Conservation (phyloP, 2,329 filamentous ascomycete genomes). For the Diaporthe longicolla region DNA sequence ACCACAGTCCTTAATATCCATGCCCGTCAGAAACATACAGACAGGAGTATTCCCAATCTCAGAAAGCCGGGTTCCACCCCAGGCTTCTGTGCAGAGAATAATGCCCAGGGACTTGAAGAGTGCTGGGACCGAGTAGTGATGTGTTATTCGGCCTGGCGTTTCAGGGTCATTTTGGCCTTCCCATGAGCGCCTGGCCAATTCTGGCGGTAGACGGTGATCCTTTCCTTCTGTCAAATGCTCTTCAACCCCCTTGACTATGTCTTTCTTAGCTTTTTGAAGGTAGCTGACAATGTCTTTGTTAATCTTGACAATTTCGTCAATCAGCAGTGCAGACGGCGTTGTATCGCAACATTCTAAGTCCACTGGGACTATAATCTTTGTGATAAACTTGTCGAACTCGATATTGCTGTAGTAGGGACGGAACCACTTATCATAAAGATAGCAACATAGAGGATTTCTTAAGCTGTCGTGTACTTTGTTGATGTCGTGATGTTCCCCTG, state of each 20-base stretch:
- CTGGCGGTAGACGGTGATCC: background rate
- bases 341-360: background rate
- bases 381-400: constrained; percentile 1
- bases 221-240: too few relatives aligned
- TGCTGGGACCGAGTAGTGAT: background rate
- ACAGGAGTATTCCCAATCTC: background rate
- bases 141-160: background rate
- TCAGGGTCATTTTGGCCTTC: background rate
- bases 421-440: constrained; percentile 24
- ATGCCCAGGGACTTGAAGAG: background rate
- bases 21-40: constrained; percentile 6
- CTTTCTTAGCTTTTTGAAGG: background rate
- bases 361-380: background rate
- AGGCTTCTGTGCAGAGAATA: background rate
- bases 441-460: background rate
- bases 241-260: background rate
- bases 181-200: background rate
- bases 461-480: background rate
- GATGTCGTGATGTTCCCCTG: background rate
- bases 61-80: background rate
- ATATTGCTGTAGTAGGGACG: constrained; percentile 5
- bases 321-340: background rate
- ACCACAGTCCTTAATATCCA: background rate
- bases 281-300: background rate
- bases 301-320: background rate